Evolutionary conservation across 176 grass and related monocot species (phyloP).

Genomic region (Triticum monococcum): DNA sequence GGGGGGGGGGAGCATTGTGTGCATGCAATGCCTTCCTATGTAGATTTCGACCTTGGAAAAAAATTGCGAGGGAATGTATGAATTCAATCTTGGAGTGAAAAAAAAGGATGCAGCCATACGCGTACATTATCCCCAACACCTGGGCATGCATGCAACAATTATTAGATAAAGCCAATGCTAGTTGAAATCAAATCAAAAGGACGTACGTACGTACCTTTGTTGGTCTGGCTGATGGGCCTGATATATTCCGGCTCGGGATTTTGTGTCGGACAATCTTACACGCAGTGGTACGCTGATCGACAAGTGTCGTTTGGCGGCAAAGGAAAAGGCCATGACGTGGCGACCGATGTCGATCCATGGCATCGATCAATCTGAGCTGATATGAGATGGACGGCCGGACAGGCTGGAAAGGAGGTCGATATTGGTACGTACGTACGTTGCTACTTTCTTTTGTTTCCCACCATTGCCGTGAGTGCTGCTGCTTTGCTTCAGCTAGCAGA

Average conservation of each 20-base stretch:
- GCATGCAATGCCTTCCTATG: no score
- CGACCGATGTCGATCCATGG: neutral
- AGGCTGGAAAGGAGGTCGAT: constrained; percentile 2
- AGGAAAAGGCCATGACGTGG: neutral
- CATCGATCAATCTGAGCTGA: neutral
- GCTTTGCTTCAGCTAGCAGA: neutral
- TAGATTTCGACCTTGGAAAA: no score
- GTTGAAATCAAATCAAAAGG: neutral
- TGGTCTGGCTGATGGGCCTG: neutral
- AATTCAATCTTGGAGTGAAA: no score
- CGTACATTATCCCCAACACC: neutral
- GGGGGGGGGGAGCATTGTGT: no score
- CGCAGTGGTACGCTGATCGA: neutral
- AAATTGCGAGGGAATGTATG: no score
- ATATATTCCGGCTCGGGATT: constrained; percentile 5
- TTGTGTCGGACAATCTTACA: constrained; percentile 1
- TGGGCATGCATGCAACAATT: neutral
- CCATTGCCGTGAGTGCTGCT: neutral
- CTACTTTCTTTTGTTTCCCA: neutral
- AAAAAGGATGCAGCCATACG: no score
- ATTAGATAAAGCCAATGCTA: neutral
- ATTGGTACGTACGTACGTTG: neutral
- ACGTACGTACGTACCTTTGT: neutral
- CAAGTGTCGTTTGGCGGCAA: constrained; percentile 11
- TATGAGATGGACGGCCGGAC: neutral